These are phyloP conservation scores for Zea luxurians DNA, from an alignment of 176 grass and related monocot species.

Conservation along the genomic window DNA sequence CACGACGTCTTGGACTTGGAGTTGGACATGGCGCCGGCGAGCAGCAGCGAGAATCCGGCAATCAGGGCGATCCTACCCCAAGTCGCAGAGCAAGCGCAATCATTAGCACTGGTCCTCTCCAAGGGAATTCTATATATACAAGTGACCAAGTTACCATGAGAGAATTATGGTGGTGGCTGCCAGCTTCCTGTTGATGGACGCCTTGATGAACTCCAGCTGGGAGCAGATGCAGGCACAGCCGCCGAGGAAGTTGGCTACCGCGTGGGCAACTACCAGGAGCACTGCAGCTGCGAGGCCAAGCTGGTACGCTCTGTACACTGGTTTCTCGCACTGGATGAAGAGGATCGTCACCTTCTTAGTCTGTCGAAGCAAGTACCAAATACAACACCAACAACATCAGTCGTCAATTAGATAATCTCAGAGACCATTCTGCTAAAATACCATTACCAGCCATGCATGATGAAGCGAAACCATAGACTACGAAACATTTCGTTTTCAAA, in stretches of 20 bases:
- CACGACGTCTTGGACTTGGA: slow-evolving; percentile 57
- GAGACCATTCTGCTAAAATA: neutral
- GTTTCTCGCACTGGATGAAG: slow-evolving; percentile 86
- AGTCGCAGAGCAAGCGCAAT: neutral
- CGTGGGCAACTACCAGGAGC: slow-evolving; percentile 68
- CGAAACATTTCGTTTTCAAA: neutral
- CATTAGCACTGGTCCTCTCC: neutral
- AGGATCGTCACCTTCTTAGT: slow-evolving; percentile 62
- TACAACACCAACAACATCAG: neutral
- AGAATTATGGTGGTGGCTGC: slow-evolving; percentile 63
- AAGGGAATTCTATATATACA: neutral
- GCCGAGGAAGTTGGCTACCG: slow-evolving; percentile 66
- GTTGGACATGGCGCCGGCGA: slow-evolving; percentile 73
- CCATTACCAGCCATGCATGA: neutral
- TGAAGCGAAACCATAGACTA: neutral
- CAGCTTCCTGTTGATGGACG: slow-evolving; percentile 76
- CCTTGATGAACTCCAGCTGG: slow-evolving; percentile 60
- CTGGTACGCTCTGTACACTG: slow-evolving; percentile 71
- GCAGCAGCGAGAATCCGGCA: slow-evolving; percentile 70
- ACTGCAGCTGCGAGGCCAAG: slow-evolving; percentile 75
- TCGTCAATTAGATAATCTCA: slow-evolving; percentile 10
- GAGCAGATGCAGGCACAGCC: slow-evolving; percentile 88
- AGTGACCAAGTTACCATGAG: slow-evolving; percentile 63
- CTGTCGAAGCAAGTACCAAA: slow-evolving; percentile 44
- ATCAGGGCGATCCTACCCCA: slow-evolving; percentile 61